Conservation (phyloP, 2,329 filamentous ascomycete genomes). For the Diplocarpon rosae region DNA sequence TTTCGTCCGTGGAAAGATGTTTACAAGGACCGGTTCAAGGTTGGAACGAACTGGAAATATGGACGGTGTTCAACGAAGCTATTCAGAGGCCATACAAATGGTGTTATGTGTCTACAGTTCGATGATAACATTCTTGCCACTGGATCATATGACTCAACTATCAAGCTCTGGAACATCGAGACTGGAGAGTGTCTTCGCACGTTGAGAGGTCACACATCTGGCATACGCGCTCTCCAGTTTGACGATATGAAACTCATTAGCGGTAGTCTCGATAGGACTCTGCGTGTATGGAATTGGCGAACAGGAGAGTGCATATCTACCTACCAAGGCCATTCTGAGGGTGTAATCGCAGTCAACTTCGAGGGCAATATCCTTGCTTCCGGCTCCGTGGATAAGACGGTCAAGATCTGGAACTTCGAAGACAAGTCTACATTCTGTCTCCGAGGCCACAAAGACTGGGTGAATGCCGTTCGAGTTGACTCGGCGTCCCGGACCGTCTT, state of each 20-base stretch:
- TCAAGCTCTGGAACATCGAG: slow-evolving; percentile 93
- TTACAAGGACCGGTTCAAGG: slow-evolving; percentile 89
- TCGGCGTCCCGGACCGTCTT: slow-evolving; percentile 72
- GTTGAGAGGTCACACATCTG: slow-evolving; percentile 67
- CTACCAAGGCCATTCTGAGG: slow-evolving; percentile 65
- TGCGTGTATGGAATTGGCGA: slow-evolving; percentile 95
- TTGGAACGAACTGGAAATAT: slow-evolving; percentile 96
- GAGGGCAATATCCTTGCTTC: slow-evolving; percentile 76
- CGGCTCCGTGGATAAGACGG: slow-evolving; percentile 77
- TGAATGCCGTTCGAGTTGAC: slow-evolving; percentile 91
- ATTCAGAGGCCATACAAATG: slow-evolving; percentile 81
- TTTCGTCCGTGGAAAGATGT: slow-evolving; percentile 89
- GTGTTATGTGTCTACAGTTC: slow-evolving; percentile 58
- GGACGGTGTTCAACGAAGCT: slow-evolving; percentile 76
- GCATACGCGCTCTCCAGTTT: slow-evolving; percentile 84
- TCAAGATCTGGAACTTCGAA: slow-evolving; percentile 88
- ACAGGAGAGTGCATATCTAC: slow-evolving; percentile 80
- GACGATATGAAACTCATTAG: slow-evolving; percentile 86
- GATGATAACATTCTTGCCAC: slow-evolving; percentile 87
- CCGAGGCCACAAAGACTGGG: slow-evolving; percentile 83
- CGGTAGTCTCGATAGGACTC: slow-evolving; percentile 74
- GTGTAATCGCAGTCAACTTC: slow-evolving; percentile 82
- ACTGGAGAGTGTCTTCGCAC: slow-evolving; percentile 81
- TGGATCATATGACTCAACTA: slow-evolving; percentile 87
- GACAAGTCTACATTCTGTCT: slow-evolving; percentile 71